Conservation (phyloP, 352 stramenopile species). For the Phytophthora colocasiae region DNA sequence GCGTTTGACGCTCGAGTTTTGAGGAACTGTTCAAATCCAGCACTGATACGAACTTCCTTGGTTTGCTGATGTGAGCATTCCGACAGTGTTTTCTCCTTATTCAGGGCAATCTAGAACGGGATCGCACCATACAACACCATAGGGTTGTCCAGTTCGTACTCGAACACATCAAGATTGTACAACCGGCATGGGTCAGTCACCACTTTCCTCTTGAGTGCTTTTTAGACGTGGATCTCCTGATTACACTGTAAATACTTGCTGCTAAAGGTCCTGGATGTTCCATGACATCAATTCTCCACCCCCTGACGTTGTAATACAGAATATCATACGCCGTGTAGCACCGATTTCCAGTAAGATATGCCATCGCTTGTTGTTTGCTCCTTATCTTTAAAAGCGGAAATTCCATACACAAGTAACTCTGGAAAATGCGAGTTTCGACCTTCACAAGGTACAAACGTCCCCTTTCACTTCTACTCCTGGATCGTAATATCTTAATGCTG, state of each 20-base stretch:
- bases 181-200: slow-evolving; percentile 97
- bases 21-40: slow-evolving; percentile 52
- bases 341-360: slow-evolving; percentile 46
- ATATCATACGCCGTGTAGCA: slow-evolving; percentile 67
- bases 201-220: slow-evolving; percentile 40
- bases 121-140: slow-evolving; percentile 98
- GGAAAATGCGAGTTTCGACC: slow-evolving; percentile 46
- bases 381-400: slow-evolving; percentile 64
- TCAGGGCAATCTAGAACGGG: slow-evolving; percentile 74
- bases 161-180: slow-evolving; percentile 99
- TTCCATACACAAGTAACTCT: slow-evolving; percentile 43
- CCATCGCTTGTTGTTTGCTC: slow-evolving; percentile 55
- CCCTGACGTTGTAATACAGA: slow-evolving; percentile 57
- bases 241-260: slow-evolving; percentile 58
- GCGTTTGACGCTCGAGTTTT: slow-evolving; percentile 9
- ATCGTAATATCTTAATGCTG: slow-evolving; percentile 59
- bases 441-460: slow-evolving; percentile 47
- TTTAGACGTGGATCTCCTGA: slow-evolving; percentile 58
- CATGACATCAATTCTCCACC: slow-evolving; percentile 58
- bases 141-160: slow-evolving; percentile 99
- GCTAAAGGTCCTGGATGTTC: slow-evolving; percentile 58
- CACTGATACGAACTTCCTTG: slow-evolving; percentile 49
- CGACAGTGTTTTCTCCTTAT: slow-evolving; percentile 78
- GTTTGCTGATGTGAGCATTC: slow-evolving; percentile 66
- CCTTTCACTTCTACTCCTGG: slow-evolving; percentile 34